Conservation (phyloP, 2,329 filamentous ascomycete species). For the Pseudogymnoascus sp. region DNA sequence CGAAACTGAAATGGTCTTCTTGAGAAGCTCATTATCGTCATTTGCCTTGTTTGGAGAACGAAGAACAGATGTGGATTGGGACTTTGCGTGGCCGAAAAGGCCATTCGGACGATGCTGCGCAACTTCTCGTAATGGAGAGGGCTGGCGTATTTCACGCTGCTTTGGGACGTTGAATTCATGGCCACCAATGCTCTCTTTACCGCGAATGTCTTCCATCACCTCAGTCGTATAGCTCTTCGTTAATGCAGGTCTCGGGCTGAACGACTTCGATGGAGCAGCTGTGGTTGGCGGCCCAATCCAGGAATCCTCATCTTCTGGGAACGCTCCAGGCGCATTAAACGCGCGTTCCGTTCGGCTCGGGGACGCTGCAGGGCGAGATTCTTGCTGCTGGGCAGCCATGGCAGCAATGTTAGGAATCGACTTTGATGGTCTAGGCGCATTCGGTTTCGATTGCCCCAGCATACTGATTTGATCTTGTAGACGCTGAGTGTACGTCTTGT, state of each 20-base stretch:
- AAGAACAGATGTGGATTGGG: conserved; percentile 53
- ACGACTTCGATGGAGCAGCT: conserved; percentile 26
- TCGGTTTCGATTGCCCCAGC: conserved; percentile 46
- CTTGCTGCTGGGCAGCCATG: conserved; percentile 15
- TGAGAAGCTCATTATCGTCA: conserved; percentile 33
- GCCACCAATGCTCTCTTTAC: conserved; percentile 41
- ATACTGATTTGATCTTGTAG: conserved; percentile 87
- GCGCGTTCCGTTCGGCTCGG: conserved; percentile 14
- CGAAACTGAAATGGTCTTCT: conserved; percentile 51
- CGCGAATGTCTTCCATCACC: conserved; percentile 48
- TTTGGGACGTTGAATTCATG: conserved; percentile 39
- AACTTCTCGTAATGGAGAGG: conserved; percentile 25
- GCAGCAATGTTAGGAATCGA: conserved; percentile 23
- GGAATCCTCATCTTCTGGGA: conserved; percentile 52
- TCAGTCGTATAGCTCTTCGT: conserved; percentile 55
- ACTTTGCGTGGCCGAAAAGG: conserved; percentile 48
- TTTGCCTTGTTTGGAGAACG: conserved; percentile 39
- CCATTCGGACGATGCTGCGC: conserved; percentile 24
- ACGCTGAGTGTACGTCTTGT: conserved; percentile 87
- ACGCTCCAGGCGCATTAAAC: conserved; percentile 46
- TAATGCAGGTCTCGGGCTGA: conserved; percentile 43
- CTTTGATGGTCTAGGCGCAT: conserved; percentile 26
- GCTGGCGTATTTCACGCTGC: conserved; percentile 28
- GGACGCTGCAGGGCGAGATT: conserved; percentile 16
- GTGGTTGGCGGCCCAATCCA: conserved; percentile 47